Base-by-base conservation (phyloP, 129 eudicot genomes). In the Saussurea involucrata region DNA sequence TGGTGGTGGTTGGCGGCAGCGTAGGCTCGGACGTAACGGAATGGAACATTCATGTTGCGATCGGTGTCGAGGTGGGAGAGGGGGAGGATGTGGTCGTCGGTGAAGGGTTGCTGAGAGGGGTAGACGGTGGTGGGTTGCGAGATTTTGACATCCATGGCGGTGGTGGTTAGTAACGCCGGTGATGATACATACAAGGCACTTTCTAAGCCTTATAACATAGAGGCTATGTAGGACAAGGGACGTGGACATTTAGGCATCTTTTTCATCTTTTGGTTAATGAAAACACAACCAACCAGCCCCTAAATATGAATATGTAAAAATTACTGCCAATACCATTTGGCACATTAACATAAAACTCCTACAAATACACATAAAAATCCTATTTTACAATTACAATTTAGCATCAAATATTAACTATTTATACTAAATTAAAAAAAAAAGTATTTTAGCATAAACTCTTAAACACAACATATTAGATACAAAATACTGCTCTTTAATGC, bases 51-150 rank as follows among this genome's bases (percentile, higher is more conserved):
- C 87, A 92, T 93, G 88, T 92, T 92, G 73, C 80, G 88, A 74
- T 92, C 97, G 42, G 87, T 92, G 82, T 92, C 95, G 79, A 92
- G 89, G 91, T 92, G 96, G 88, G 97, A 92, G 66, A 89, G 92
- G 58, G 92, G 63, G 76, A 92, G 97, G 88, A 76, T 24, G 71
- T 89, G 92, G 71, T 92, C 88, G 37, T 58, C 64, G 75, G 78
- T 13, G 84, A 87, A 83, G 8, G 95, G 92, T 25, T 85, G 84
- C 0, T 71, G 72, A 5, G 87, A 61, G 31, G 95, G 97, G 81
- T 72, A 63, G 72, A 92, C 72, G 33, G 84, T 77, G 86, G 84
- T 82, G 63, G 92, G 79, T 80, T 76, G 74, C n/a, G 83, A 64
- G 33, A 72, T 74, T 37, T 78, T 68, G 66, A 88, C 83, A 17